A percentile compares a stretch with the other conserved stretches of the same genome.
Evolutionary conservation across 805 yeast species (phyloP).

Genomic region (Priceomyces castillae): DNA sequence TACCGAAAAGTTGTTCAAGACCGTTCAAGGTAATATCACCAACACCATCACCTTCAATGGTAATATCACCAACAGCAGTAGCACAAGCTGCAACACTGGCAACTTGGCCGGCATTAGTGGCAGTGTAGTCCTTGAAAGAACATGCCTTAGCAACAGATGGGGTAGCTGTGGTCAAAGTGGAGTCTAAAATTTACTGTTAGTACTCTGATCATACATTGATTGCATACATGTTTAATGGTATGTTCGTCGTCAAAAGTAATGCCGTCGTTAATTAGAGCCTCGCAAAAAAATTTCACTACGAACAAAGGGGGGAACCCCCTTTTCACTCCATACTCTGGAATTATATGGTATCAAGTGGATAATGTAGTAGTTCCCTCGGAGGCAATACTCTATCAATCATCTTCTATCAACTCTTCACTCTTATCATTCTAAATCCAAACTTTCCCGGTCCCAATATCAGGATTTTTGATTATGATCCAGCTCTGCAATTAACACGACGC

Average conservation of each 20-base stretch:
- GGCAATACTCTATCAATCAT: not conserved
- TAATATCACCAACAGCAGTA: conserved; percentile 76
- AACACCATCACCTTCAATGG: conserved; percentile 58
- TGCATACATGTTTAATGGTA: not conserved
- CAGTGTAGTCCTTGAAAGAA: conserved; percentile 64
- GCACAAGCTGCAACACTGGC: conserved; percentile 71
- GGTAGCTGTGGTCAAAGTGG: conserved; percentile 48
- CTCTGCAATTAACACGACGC: not conserved
- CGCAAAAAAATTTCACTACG: not conserved
- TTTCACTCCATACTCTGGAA: not conserved
- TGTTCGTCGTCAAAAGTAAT: not conserved
- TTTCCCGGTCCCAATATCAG: not conserved
- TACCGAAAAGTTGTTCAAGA: conserved; percentile 75
- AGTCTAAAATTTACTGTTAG: conserved; percentile 27
- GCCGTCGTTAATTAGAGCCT: not conserved
- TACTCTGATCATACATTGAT: not conserved
- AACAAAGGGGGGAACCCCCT: not conserved
- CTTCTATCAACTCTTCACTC: not conserved
- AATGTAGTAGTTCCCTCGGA: not conserved
- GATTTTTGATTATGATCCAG: not conserved
- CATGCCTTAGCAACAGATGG: conserved; percentile 62
- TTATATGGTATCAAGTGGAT: not conserved
- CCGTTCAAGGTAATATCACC: conserved; percentile 69
- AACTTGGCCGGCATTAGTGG: conserved; percentile 76
- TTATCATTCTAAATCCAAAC: not conserved